Percentiles rank a stretch among this genome's conserved stretches.
These are phyloP conservation scores for Phytophthora idaei DNA, from an alignment of 352 stramenopile species.

Conservation along the genomic window DNA sequence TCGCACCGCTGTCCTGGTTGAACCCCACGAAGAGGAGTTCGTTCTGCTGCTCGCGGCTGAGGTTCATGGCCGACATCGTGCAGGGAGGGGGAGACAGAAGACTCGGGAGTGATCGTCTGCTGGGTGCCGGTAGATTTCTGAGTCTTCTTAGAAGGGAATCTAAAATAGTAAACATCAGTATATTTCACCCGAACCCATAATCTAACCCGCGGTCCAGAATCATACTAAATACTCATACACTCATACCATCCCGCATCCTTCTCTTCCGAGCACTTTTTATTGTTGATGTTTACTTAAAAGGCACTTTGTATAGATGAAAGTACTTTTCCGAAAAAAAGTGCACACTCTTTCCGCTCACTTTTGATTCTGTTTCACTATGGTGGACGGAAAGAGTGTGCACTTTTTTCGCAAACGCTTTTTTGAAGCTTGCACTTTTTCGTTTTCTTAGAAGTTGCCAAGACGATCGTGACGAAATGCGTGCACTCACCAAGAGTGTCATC, in stretches of 20 bases:
- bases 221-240: not conserved
- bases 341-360: too few relatives aligned
- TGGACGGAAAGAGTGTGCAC: too few relatives aligned
- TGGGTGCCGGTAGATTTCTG: slow-evolving; percentile 27
- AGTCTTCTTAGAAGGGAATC: not conserved
- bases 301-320: too few relatives aligned
- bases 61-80: slow-evolving; percentile 78
- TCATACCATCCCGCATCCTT: slow-evolving; percentile 12
- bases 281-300: not conserved
- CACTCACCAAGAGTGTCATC: too few relatives aligned
- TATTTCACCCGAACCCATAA: not conserved
- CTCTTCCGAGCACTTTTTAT: slow-evolving; percentile 13
- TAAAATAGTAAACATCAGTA: not conserved
- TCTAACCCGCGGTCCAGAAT: not conserved
- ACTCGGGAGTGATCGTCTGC: slow-evolving; percentile 15
- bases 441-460: too few relatives aligned
- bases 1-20: slow-evolving; percentile 93
- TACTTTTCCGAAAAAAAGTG: too few relatives aligned
- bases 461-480: too few relatives aligned
- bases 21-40: slow-evolving; percentile 96
- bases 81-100: slow-evolving; percentile 5
- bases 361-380: too few relatives aligned
- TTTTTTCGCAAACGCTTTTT: too few relatives aligned
- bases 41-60: slow-evolving; percentile 89
- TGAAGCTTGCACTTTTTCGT: too few relatives aligned